A percentile compares a stretch with the other conserved stretches of the same genome.
These are phyloP conservation scores for Ceratocystis cubensis DNA, from an alignment of 2,329 filamentous ascomycete species.

Conservation along the genomic window DNA sequence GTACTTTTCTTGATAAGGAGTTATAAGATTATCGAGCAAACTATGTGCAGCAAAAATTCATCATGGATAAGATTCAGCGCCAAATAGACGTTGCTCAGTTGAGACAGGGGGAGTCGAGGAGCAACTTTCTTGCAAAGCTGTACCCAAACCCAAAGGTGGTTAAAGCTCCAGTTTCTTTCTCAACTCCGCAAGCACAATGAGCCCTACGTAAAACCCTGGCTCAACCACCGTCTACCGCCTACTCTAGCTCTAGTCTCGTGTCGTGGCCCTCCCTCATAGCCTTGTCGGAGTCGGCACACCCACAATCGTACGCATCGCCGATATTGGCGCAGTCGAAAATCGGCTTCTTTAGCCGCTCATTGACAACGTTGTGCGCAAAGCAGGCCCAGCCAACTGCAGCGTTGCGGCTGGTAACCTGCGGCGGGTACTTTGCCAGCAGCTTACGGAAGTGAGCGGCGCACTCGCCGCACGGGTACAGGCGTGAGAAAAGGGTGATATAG, in stretches of 20 bases:
- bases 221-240: neutral
- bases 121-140: too few species aligned
- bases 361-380: conserved; percentile 55
- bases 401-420: conserved; percentile 51
- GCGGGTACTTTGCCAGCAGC: conserved; percentile 49
- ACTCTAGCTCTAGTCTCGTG: conserved; percentile 25
- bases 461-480: conserved; percentile 59
- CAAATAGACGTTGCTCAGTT: too few species aligned
- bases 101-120: too few species aligned
- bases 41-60: too few species aligned
- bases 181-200: too few species aligned
- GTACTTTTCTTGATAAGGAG: too few species aligned
- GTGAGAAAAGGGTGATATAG: conserved; percentile 53
- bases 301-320: conserved; percentile 60
- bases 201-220: neutral
- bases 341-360: conserved; percentile 48
- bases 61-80: too few species aligned
- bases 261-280: conserved; percentile 30
- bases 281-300: conserved; percentile 52
- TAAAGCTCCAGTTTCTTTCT: too few species aligned
- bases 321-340: conserved; percentile 55
- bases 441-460: conserved; percentile 55
- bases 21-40: too few species aligned
- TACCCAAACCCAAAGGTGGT: too few species aligned
- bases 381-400: conserved; percentile 56